These are phyloP conservation scores for Phytophthora capsici DNA, from an alignment of 352 stramenopile species.

Conservation along the genomic window DNA sequence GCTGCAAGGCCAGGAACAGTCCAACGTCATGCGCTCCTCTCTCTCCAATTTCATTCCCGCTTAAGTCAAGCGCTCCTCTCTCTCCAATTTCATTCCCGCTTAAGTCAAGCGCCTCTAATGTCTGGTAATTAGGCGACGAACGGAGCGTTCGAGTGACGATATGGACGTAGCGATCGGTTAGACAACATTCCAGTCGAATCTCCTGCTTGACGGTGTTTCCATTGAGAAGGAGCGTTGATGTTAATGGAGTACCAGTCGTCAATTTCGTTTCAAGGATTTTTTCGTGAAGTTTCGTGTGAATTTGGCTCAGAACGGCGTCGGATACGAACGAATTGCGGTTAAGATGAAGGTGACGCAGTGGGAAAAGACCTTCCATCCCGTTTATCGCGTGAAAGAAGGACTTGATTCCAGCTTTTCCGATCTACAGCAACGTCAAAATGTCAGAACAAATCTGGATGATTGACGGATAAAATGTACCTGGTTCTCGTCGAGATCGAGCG, in stretches of 20 bases:
- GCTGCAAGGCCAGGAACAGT: slow-evolving; percentile 50
- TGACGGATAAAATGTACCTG: slow-evolving; percentile 27
- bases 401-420: slow-evolving; percentile 37
- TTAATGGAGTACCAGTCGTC: background rate
- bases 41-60: slow-evolving; percentile 54
- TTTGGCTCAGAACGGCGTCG: slow-evolving; percentile 9
- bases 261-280: slow-evolving; percentile 53
- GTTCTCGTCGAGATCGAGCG: slow-evolving; percentile 60
- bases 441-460: too few species aligned
- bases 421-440: slow-evolving; percentile 28
- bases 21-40: slow-evolving; percentile 47
- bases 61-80: slow-evolving; percentile 57
- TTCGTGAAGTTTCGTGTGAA: slow-evolving; percentile 49
- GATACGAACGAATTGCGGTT: slow-evolving; percentile 27
- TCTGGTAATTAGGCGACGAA: slow-evolving; percentile 33
- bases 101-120: slow-evolving; percentile 58
- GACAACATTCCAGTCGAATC: slow-evolving; percentile 38
- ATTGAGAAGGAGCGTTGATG: slow-evolving; percentile 24
- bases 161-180: slow-evolving; percentile 36
- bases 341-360: slow-evolving; percentile 50
- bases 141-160: slow-evolving; percentile 24
- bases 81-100: slow-evolving; percentile 59
- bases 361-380: slow-evolving; percentile 32
- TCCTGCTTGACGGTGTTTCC: slow-evolving; percentile 29
- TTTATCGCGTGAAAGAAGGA: slow-evolving; percentile 50